Evolutionary conservation across 164 flowering plant genomes (phyloP).

Genomic region (Tinospora cordifolia): DNA sequence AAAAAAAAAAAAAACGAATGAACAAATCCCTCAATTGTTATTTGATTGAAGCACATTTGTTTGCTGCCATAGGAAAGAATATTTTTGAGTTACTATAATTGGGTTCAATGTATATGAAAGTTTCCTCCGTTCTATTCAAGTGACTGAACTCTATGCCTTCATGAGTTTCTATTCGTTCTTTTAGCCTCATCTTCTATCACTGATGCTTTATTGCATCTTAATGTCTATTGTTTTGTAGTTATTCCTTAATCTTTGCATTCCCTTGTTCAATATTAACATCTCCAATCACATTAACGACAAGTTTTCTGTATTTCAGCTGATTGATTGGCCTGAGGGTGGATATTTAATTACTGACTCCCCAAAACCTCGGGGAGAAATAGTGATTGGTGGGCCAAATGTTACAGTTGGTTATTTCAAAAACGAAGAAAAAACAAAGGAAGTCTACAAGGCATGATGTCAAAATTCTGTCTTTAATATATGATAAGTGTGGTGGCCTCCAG

Average conservation of each 20-base stretch:
- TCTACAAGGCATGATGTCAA: constrained; percentile 60
- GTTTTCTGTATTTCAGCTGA: constrained; percentile 44
- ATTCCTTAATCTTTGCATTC: background rate
- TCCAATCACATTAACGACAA: constrained; percentile 1
- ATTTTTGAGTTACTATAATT: too few relatives aligned
- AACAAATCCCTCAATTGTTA: too few relatives aligned
- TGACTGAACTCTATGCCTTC: too few relatives aligned
- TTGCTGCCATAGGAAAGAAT: too few relatives aligned
- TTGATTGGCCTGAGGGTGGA: constrained; percentile 97
- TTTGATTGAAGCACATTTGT: too few relatives aligned
- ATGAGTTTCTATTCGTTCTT: too few relatives aligned
- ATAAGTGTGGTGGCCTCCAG: background rate
- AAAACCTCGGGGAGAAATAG: constrained; percentile 90
- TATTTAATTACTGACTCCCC: constrained; percentile 65
- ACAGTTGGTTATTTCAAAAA: constrained; percentile 76
- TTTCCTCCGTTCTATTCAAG: too few relatives aligned
- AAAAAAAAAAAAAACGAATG: too few relatives aligned
- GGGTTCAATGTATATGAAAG: too few relatives aligned
- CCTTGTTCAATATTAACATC: background rate
- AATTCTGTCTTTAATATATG: background rate
- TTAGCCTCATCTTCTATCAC: too few relatives aligned
- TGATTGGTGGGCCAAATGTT: constrained; percentile 67
- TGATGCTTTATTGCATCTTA: too few relatives aligned
- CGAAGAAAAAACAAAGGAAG: constrained; percentile 78
- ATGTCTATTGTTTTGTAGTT: too few relatives aligned